Base-by-base conservation (phyloP, 495 filamentous ascomycete genomes). In the Pyronema domesticum region DNA sequence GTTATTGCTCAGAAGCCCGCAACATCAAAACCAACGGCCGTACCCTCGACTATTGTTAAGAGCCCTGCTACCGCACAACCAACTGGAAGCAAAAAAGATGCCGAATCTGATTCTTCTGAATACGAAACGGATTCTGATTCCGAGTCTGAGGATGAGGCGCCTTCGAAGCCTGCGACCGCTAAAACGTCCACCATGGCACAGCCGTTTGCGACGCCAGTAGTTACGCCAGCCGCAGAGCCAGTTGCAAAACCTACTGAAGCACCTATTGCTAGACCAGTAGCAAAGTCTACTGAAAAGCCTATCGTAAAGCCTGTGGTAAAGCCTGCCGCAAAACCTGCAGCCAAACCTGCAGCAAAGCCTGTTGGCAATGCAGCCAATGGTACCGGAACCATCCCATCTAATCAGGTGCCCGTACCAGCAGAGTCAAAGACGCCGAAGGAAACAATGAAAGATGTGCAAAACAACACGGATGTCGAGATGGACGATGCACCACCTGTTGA, bases 71-170 rank as follows among this genome's bases (percentile, higher is more conserved):
- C 45, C 3, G 23, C 47, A 50, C 23, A 50, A 50, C 7, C 1
- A 50, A 19, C 23, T 36, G 11, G 18, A 10, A 36, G 17, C 17
- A 19, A 47, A 19, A 13, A 50, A 3, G 30, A 50, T 13, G 13
- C 47, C 10, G 18, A 48, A 34, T 14, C 53, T 2, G 19, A 37
- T 7, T 30, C 1, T 30, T 33, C 48, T 43, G 53, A 58, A 33
- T 19, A 47, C 7, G 46, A 59, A 7, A 18, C 56, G 1, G 33
- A 33, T 14, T 47, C 57, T 1, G 54, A 33, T 37, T 53, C 57
- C 3, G 46, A 23, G 0, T 46, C 46, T 2, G 57, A 57, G 14
- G 23, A 30, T 30, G 23, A 30, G 23, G 23, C 23, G 23, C 23
- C 23, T 30, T 30, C 23, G 5, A 30, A 23, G 45, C 23, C 23